Conservation (phyloP, 805 yeast genomes). For the Starmerella scarabaei region DNA sequence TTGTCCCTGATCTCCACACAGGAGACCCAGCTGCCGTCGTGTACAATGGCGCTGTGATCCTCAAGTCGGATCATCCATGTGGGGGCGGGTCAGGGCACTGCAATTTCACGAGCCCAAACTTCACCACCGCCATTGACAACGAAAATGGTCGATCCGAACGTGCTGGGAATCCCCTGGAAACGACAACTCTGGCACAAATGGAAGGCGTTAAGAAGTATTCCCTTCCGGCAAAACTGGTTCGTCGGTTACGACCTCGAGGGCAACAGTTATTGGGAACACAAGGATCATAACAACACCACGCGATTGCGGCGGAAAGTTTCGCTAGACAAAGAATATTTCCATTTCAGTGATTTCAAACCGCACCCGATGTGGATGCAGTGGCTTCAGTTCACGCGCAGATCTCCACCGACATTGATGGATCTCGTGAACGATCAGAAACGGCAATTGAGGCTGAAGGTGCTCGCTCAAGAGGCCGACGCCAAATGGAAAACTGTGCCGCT, state of each 20-base stretch:
- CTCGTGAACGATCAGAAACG: slow-evolving; percentile 46
- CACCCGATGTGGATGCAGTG: slow-evolving; percentile 62
- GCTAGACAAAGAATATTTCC: slow-evolving; percentile 33
- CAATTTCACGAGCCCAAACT: too few species aligned
- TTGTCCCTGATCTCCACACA: slow-evolving; percentile 31
- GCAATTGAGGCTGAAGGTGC: slow-evolving; percentile 38
- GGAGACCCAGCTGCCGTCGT: slow-evolving; percentile 29
- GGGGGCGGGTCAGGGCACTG: too few species aligned
- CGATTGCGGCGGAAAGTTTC: slow-evolving; percentile 43
- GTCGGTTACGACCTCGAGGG: slow-evolving; percentile 67
- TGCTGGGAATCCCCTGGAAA: slow-evolving; percentile 16
- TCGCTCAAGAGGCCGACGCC: slow-evolving; percentile 35
- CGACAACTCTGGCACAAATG: slow-evolving; percentile 32
- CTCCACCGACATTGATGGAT: slow-evolving; percentile 52
- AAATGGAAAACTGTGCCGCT: slow-evolving; percentile 29
- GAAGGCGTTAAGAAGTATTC: slow-evolving; percentile 49
- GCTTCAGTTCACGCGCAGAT: slow-evolving; percentile 51
- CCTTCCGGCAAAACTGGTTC: slow-evolving; percentile 57
- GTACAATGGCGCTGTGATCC: slow-evolving; percentile 15
- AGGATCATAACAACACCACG: slow-evolving; percentile 36
- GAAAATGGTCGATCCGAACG: slow-evolving; percentile 3
- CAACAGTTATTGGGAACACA: slow-evolving; percentile 76
- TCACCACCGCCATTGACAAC: too few species aligned
- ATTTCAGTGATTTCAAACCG: slow-evolving; percentile 26
- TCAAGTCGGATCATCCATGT: slow-evolving; percentile 18